Conservation (phyloP, 2,329 filamentous ascomycete species). For the Botrytis paeoniae region DNA sequence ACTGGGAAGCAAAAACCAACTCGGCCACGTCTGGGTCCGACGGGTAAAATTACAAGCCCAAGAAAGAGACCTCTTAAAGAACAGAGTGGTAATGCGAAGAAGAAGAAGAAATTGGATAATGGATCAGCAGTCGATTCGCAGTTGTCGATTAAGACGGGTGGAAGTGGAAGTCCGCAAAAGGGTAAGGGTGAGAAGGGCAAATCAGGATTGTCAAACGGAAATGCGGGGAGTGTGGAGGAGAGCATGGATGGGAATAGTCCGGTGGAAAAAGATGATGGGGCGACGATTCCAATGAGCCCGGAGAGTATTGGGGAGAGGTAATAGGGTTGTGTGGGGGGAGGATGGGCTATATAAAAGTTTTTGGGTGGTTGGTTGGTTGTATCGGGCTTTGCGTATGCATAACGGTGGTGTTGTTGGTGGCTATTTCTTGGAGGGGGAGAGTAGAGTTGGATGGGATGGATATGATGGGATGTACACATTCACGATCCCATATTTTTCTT, state of each 20-base stretch:
- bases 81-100: conserved; percentile 79
- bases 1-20: conserved; percentile 79
- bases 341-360: conserved; percentile 11
- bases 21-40: conserved; percentile 61
- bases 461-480: background rate
- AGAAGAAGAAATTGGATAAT: conserved; percentile 76
- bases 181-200: conserved; percentile 52
- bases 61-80: conserved; percentile 80
- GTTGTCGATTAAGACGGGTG: conserved; percentile 33
- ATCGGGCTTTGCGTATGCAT: background rate
- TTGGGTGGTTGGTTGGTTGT: background rate
- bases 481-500: background rate
- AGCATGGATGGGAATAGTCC: conserved; percentile 52
- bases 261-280: conserved; percentile 65
- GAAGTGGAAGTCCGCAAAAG: conserved; percentile 42
- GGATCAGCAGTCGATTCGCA: conserved; percentile 38
- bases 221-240: conserved; percentile 55
- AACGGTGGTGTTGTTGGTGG: background rate
- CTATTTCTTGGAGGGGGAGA: background rate
- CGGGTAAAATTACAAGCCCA: conserved; percentile 82
- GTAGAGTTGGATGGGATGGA: background rate
- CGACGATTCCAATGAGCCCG: conserved; percentile 78
- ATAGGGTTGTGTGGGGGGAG: background rate
- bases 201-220: conserved; percentile 29
- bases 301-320: conserved; percentile 51